A percentile compares a stretch with the other conserved stretches of the same genome.
These are phyloP conservation scores for Fusarium sacchari DNA, from an alignment of 2,329 filamentous ascomycete species.

Conservation along the genomic window DNA sequence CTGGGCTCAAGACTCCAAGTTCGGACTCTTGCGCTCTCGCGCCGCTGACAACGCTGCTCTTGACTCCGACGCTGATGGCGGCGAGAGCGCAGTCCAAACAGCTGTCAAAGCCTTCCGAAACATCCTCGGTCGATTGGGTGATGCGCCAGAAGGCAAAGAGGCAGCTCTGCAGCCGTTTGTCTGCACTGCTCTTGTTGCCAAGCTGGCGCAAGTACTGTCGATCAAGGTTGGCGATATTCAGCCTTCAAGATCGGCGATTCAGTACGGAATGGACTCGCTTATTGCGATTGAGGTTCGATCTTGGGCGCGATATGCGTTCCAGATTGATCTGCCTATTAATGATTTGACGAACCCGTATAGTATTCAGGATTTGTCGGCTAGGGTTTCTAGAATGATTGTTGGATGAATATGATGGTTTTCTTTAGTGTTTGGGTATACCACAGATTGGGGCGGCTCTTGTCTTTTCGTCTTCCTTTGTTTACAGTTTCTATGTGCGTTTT, in stretches of 20 bases:
- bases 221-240: constrained; percentile 39
- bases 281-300: constrained; percentile 40
- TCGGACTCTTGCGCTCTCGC: constrained; percentile 31
- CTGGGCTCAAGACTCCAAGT: constrained; percentile 40
- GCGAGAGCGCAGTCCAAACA: constrained; percentile 38
- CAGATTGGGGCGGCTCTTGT: neutral
- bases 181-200: constrained; percentile 37
- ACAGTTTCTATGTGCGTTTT: neutral
- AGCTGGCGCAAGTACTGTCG: constrained; percentile 37
- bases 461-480: neutral
- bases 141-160: constrained; percentile 32
- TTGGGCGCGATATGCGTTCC: constrained; percentile 41
- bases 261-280: constrained; percentile 41
- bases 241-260: constrained; percentile 34
- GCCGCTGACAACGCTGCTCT: constrained; percentile 25
- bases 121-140: constrained; percentile 11
- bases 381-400: constrained; percentile 34
- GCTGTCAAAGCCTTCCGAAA: constrained; percentile 39
- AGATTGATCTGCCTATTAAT: constrained; percentile 40
- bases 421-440: neutral
- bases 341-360: constrained; percentile 40
- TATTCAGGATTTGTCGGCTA: constrained; percentile 36
- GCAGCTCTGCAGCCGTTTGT: constrained; percentile 28
- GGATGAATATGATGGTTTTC: neutral
- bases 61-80: constrained; percentile 24